Base-by-base conservation (phyloP, 345 rosid species). In the Gossypium anomalum region DNA sequence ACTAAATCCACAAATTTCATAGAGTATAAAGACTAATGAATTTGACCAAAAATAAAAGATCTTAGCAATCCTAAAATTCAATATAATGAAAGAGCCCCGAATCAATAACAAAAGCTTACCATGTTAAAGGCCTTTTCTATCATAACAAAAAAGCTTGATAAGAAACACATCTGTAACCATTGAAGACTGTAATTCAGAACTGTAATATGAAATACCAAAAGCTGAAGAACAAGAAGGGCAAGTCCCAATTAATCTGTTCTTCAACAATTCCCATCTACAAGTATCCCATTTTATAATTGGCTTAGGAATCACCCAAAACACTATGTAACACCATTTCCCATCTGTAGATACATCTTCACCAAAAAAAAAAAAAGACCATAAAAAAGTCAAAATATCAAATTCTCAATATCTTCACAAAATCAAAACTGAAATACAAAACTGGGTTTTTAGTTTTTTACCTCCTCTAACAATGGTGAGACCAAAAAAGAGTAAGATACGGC, bases 281-380 rank as follows among this genome's bases (percentile, higher is more conserved):
- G 41, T 34, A 34, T 34, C 41, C 41, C 41, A 34, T 5, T 34
- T 34, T 49, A 92, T 86, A 22, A 78, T 76, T 38, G 89, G 78
- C 38, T 83, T 83, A 19, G 93, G 91, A 38, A 81, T 79, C 75
- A 94, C 98, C 97, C 97, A 78, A 92, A 94, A 87, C 76, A 94
- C 88, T 82, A 94, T 16, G 84, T 85, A 94, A 77, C 98, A 94
- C 98, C 98, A 92, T 82, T 89, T 94, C 15, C 98, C 98, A 71
- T 94, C 98, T 60, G 98, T 94, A 1, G 93, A 85, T 16, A 91
- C 77, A 89, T 94, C 98, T 94, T 78, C 86, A 82, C 66, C 72
- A 34, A 34, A 34, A 34, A 34, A 29, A 27, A 34, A 34, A 34
- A 34, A 34, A 27, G 7, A 20, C 34, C 61, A 23, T 60, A 29